Evolutionary conservation across 768 basidiomycete species (phyloP).

Genomic region (Suillus luteus): DNA sequence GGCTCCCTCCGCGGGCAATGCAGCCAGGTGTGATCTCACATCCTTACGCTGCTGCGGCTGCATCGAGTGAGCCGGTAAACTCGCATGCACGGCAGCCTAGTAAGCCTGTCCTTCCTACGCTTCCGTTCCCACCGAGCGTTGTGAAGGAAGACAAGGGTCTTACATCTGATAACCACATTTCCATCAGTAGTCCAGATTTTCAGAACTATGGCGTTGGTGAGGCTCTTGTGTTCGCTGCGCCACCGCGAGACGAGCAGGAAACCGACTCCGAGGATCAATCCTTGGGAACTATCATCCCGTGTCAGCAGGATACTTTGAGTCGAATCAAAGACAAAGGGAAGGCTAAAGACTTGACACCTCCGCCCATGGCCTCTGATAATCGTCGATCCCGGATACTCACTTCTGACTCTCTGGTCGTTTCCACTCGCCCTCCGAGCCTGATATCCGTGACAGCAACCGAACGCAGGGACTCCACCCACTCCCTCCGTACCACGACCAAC

Average conservation of each 20-base stretch:
- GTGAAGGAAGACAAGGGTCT: constrained; percentile 20
- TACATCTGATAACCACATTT: constrained; percentile 31
- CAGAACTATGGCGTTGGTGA: constrained; percentile 65
- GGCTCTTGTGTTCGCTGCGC: constrained; percentile 52
- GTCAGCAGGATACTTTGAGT: constrained; percentile 18
- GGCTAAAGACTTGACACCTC: not conserved
- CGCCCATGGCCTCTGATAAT: not conserved
- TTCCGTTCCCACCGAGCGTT: not conserved
- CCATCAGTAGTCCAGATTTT: constrained; percentile 33
- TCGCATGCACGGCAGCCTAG: constrained; percentile 51
- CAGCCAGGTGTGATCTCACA: constrained; percentile 39
- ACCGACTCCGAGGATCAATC: constrained; percentile 44
- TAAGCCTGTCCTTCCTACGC: not conserved
- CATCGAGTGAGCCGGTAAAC: constrained; percentile 35
- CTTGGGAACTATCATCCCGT: constrained; percentile 17
- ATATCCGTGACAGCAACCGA: not conserved
- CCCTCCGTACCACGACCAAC: constrained; percentile 23
- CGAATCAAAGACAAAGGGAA: constrained; percentile 6
- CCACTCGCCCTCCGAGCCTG: not conserved
- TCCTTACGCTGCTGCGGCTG: constrained; percentile 48
- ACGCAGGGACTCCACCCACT: not conserved
- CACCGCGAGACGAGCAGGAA: constrained; percentile 29
- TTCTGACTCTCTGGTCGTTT: not conserved
- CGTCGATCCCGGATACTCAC: not conserved
- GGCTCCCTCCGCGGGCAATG: constrained; percentile 36